Evolutionary conservation across 139 green algal species (phyloP).

Genomic region (Microglena sp.): DNA sequence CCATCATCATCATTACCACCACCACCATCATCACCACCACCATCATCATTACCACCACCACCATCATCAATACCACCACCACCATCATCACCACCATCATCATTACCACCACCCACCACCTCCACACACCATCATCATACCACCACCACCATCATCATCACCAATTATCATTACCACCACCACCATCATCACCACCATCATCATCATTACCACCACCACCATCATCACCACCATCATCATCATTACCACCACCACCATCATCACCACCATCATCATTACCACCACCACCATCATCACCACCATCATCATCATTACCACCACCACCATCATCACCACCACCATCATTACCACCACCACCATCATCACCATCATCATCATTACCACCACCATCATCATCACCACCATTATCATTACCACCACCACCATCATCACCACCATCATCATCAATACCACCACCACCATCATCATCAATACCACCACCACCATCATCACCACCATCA

Average conservation of each 20-base stretch:
- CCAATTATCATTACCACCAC: too few relatives aligned
- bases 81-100: too few relatives aligned
- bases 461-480: too few relatives aligned
- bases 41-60: slow-evolving; percentile 3
- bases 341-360: slow-evolving; percentile 11
- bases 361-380: not conserved
- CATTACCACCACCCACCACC: too few relatives aligned
- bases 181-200: slow-evolving; percentile 6
- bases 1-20: not conserved
- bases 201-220: not conserved
- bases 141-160: too few relatives aligned
- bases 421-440: too few relatives aligned
- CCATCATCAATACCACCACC: too few relatives aligned
- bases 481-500: too few relatives aligned
- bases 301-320: slow-evolving; percentile 15
- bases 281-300: not conserved
- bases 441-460: too few relatives aligned
- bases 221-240: slow-evolving; percentile 9
- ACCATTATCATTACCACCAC: not conserved
- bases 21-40: not conserved
- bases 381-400: not conserved
- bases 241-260: slow-evolving; percentile 10
- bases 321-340: slow-evolving; percentile 19
- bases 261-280: not conserved
- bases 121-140: too few relatives aligned